phyloP scores from a whole-genome alignment of 345 rosid species.

The Acer campestre region DNA sequence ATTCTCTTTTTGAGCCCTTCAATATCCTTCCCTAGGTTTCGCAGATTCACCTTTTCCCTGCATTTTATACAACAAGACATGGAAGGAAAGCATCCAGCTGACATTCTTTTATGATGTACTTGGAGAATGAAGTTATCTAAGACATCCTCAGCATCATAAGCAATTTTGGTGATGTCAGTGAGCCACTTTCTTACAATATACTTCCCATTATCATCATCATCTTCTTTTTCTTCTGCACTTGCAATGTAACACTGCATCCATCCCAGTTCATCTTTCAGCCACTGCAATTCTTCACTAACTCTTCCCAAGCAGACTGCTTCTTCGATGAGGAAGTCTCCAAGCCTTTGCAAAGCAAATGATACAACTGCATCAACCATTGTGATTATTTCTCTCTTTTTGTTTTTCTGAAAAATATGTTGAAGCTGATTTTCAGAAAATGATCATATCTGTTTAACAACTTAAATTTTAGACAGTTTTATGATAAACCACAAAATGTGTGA shows the following conservation, averaged over 20 bases:
- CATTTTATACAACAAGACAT: too few relatives aligned
- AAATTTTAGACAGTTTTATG: too few relatives aligned
- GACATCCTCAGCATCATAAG: slow-evolving; percentile 40
- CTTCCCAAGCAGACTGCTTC: slow-evolving; percentile 14
- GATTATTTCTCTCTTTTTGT: too few relatives aligned
- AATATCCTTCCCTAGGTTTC: not conserved
- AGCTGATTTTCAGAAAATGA: too few relatives aligned
- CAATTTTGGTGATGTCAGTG: slow-evolving; percentile 30
- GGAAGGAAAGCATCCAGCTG: too few relatives aligned
- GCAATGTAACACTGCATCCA: slow-evolving; percentile 34
- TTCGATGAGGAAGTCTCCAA: slow-evolving; percentile 24
- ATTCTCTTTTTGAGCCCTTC: slow-evolving; percentile 10
- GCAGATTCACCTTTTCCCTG: too few relatives aligned
- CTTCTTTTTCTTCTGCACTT: slow-evolving; percentile 38
- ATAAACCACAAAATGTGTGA: too few relatives aligned
- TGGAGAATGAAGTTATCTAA: slow-evolving; percentile 27
- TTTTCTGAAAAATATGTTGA: too few relatives aligned
- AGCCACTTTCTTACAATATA: slow-evolving; percentile 33
- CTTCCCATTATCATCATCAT: slow-evolving; percentile 14
- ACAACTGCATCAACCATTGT: slow-evolving; percentile 26
- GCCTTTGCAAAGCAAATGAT: slow-evolving; percentile 31
- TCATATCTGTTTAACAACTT: too few relatives aligned
- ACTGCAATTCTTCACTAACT: slow-evolving; percentile 21
- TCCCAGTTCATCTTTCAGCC: slow-evolving; percentile 35
- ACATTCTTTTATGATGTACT: not conserved